Conservation (phyloP, 1,284 basidiomycete genomes). For the Trametes sp. region DNA sequence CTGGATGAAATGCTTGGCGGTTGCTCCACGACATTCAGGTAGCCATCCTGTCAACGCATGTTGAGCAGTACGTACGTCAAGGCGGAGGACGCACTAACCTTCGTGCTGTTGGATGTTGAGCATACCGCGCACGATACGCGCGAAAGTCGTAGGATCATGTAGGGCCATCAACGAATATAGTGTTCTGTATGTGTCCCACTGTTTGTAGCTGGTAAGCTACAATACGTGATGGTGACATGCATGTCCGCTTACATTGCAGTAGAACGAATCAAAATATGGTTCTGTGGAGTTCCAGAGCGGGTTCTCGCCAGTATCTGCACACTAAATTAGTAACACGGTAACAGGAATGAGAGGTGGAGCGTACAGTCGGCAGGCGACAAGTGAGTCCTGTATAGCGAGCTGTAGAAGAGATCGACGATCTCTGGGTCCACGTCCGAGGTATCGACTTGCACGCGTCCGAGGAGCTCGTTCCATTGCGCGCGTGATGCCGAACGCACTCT, state of each 20-base stretch:
- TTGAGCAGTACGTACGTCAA: background rate
- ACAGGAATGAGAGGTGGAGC: slow-evolving; percentile 24
- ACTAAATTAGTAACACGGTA: background rate
- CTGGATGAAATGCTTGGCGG: slow-evolving; percentile 58
- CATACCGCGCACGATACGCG: slow-evolving; percentile 65
- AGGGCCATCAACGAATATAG: slow-evolving; percentile 65
- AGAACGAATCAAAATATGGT: slow-evolving; percentile 73
- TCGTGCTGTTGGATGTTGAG: slow-evolving; percentile 73
- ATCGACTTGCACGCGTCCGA: slow-evolving; percentile 63
- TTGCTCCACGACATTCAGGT: slow-evolving; percentile 67
- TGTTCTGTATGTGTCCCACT: slow-evolving; percentile 74
- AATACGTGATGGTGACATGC: too few relatives aligned
- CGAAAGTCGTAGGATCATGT: slow-evolving; percentile 65
- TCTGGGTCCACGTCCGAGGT: slow-evolving; percentile 56
- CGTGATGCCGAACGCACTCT: slow-evolving; percentile 50
- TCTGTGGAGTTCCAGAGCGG: slow-evolving; percentile 69
- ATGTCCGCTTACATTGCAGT: slow-evolving; percentile 60
- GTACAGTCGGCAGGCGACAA: slow-evolving; percentile 72
- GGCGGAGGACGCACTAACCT: slow-evolving; percentile 46
- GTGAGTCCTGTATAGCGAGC: slow-evolving; percentile 70
- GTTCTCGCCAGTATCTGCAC: slow-evolving; percentile 71
- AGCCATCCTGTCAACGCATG: slow-evolving; percentile 69
- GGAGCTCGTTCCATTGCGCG: slow-evolving; percentile 62
- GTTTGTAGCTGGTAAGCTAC: too few relatives aligned
- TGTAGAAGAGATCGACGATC: slow-evolving; percentile 62